phyloP scores from a whole-genome alignment of 2,329 filamentous ascomycete genomes.

The Geosmithia putterillii region DNA sequence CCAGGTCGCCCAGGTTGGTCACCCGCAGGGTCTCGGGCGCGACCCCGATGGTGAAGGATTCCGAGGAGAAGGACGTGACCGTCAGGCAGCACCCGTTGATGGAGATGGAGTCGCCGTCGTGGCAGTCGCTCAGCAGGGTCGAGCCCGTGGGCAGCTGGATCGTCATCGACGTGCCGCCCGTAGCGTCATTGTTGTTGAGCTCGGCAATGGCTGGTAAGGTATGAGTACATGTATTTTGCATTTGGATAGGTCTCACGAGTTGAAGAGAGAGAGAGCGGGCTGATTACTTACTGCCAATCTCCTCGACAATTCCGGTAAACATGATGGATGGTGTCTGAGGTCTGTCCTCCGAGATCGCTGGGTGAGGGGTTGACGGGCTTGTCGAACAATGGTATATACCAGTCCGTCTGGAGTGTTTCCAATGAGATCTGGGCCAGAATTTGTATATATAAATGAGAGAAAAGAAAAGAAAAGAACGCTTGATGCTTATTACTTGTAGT shows the following conservation, averaged over 20 bases:
- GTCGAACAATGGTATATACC: too few relatives aligned
- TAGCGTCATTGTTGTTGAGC: conserved; percentile 68
- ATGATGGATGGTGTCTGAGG: conserved; percentile 33
- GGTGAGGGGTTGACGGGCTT: background rate
- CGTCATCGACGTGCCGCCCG: conserved; percentile 81
- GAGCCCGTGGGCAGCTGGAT: conserved; percentile 58
- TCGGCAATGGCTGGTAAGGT: conserved; percentile 75
- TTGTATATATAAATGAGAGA: too few relatives aligned
- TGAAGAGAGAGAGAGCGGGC: background rate
- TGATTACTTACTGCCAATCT: conserved; percentile 65
- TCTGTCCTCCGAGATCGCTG: background rate
- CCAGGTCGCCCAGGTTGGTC: conserved; percentile 78
- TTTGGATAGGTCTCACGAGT: background rate
- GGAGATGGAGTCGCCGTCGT: conserved; percentile 85
- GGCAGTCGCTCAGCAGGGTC: conserved; percentile 69
- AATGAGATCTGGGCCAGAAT: too few relatives aligned
- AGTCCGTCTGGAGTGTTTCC: too few relatives aligned
- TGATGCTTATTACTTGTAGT: too few relatives aligned
- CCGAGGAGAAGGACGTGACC: conserved; percentile 46
- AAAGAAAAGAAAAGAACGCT: too few relatives aligned
- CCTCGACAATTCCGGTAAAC: conserved; percentile 94
- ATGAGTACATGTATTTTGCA: background rate
- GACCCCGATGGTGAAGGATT: conserved; percentile 78
- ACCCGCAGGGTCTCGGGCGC: conserved; percentile 92
- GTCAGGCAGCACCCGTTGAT: conserved; percentile 96